Evolutionary conservation across 1,139 yeast genomes (phyloP).

Genomic region (Scheffersomyces insectosa): DNA sequence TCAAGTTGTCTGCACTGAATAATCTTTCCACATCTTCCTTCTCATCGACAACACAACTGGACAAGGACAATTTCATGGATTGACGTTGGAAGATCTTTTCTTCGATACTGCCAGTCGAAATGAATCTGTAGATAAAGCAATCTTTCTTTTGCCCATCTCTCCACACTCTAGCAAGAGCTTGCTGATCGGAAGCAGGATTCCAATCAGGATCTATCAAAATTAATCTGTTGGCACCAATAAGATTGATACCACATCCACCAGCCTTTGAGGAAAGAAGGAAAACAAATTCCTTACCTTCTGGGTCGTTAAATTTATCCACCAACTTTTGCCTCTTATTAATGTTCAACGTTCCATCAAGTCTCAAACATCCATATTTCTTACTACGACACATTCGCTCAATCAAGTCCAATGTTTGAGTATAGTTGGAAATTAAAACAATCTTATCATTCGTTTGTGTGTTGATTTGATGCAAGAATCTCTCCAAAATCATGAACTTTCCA

Average conservation of each 20-base stretch:
- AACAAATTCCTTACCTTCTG: slow-evolving; percentile 84
- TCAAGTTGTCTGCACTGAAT: slow-evolving; percentile 78
- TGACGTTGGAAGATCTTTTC: slow-evolving; percentile 96
- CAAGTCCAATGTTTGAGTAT: slow-evolving; percentile 89
- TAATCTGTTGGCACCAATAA: slow-evolving; percentile 93
- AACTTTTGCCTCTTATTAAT: slow-evolving; percentile 91
- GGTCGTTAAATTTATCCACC: slow-evolving; percentile 89
- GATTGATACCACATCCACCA: slow-evolving; percentile 97
- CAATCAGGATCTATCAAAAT: slow-evolving; percentile 94
- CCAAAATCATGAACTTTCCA: slow-evolving; percentile 65
- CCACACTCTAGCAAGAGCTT: slow-evolving; percentile 97
- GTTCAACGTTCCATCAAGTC: slow-evolving; percentile 91
- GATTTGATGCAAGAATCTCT: slow-evolving; percentile 76
- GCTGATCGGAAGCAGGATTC: slow-evolving; percentile 99
- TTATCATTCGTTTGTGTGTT: slow-evolving; percentile 85
- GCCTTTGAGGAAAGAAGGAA: slow-evolving; percentile 92
- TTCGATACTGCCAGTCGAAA: slow-evolving; percentile 92
- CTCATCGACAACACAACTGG: slow-evolving; percentile 96
- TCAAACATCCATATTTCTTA: slow-evolving; percentile 71
- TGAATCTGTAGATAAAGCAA: slow-evolving; percentile 91
- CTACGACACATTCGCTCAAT: slow-evolving; percentile 82
- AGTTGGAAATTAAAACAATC: slow-evolving; percentile 90
- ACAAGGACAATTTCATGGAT: slow-evolving; percentile 89
- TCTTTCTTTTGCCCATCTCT: slow-evolving; percentile 98
- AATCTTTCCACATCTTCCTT: slow-evolving; percentile 92